Conservation (phyloP, 2,329 filamentous ascomycete genomes). For the Colletotrichum sp. region DNA sequence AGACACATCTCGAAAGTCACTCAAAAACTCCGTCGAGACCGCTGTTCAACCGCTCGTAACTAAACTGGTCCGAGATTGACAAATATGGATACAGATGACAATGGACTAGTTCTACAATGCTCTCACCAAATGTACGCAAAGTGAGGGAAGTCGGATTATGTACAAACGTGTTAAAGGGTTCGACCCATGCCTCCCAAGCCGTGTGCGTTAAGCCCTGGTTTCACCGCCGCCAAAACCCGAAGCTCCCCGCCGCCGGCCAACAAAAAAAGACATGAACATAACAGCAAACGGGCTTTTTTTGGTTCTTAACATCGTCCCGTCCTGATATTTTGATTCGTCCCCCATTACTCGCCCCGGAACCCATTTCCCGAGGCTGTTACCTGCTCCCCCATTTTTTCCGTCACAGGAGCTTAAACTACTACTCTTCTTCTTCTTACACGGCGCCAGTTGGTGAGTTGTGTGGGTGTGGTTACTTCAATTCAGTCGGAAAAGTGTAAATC, state of each 20-base stretch:
- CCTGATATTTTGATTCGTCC: constrained; percentile 13
- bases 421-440: constrained; percentile 21
- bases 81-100: constrained; percentile 1
- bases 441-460: constrained; percentile 3
- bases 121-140: constrained; percentile 17
- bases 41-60: not conserved
- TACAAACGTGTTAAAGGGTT: constrained; percentile 9
- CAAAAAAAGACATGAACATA: constrained; percentile 4
- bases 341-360: constrained; percentile 5
- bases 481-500: not conserved
- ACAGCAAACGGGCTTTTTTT: not conserved
- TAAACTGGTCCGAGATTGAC: not conserved
- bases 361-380: not conserved
- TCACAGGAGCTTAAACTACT: constrained; percentile 4
- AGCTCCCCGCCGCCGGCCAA: constrained; percentile 3
- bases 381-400: not conserved
- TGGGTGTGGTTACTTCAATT: not conserved
- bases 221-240: not conserved
- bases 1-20: not conserved
- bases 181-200: constrained; percentile 3
- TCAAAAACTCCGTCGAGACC: not conserved
- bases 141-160: constrained; percentile 21
- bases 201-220: not conserved
- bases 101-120: constrained; percentile 21
- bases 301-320: not conserved